A percentile compares a stretch with the other conserved stretches of the same genome.
Conservation (phyloP, 305 asterid species). For the Ajuga reptans region DNA sequence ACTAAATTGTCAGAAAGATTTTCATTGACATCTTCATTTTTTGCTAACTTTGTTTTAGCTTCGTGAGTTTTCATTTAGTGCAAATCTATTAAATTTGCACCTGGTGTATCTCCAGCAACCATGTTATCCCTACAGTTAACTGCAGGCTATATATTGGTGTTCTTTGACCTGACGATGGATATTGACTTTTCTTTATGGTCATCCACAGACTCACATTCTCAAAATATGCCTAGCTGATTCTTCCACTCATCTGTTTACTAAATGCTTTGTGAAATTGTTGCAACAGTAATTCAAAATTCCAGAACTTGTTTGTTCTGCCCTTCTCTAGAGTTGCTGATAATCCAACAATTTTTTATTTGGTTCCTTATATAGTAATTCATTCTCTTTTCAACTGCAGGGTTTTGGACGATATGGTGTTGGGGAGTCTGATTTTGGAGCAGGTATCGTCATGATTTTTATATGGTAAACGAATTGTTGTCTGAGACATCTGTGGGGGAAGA, state of each 20-base stretch:
- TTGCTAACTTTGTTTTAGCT: neutral
- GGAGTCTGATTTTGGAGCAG: constrained; percentile 60
- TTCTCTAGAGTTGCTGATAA: neutral
- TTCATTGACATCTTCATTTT: neutral
- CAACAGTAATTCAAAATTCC: neutral
- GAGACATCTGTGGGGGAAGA: neutral
- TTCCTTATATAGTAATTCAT: constrained; percentile 1
- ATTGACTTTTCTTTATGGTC: neutral
- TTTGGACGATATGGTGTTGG: constrained; percentile 63
- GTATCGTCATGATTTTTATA: constrained; percentile 31
- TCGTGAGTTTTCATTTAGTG: neutral
- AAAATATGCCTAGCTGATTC: neutral
- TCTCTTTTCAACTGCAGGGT: constrained; percentile 47
- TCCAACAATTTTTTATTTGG: neutral
- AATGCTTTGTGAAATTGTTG: constrained; percentile 7
- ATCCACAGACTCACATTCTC: neutral
- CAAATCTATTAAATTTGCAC: neutral
- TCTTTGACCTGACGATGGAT: constrained; percentile 15
- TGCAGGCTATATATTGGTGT: neutral
- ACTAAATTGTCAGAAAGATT: neutral
- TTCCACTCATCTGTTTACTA: neutral
- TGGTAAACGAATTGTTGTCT: constrained; percentile 6
- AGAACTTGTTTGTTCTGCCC: neutral
- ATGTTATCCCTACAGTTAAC: neutral
- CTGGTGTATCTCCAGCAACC: neutral